Evolutionary conservation across 345 rosid genomes (phyloP).

Genomic region (Brassica rapa): DNA sequence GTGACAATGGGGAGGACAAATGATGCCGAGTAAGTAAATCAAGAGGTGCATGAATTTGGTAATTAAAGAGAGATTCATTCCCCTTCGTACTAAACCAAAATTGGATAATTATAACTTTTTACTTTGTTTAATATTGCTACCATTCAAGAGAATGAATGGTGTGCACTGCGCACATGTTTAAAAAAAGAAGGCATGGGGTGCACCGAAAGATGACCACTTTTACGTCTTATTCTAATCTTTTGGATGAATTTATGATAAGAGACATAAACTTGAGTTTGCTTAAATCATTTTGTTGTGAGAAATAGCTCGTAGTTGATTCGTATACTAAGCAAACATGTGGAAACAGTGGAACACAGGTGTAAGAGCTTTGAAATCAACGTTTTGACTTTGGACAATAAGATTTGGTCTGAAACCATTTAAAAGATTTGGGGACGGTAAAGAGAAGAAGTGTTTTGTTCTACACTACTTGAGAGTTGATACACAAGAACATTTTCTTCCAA

Average conservation of each 20-base stretch:
- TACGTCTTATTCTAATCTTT: conserved; percentile 7
- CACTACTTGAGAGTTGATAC: background rate
- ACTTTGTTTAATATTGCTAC: background rate
- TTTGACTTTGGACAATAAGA: background rate
- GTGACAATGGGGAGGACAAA: conserved; percentile 16
- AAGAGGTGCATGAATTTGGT: conserved; percentile 28
- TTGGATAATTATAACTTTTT: conserved; percentile 3
- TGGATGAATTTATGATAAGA: background rate
- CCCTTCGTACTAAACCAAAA: conserved; percentile 35
- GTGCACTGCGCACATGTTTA: background rate
- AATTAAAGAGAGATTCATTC: conserved; percentile 31
- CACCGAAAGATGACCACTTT: conserved; percentile 28
- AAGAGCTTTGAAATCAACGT: background rate
- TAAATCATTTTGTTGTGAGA: background rate
- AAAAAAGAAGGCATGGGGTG: background rate
- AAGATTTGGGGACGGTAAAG: too few relatives aligned
- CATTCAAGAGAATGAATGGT: background rate
- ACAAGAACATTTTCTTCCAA: background rate
- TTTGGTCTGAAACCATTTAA: background rate
- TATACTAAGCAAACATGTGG: background rate
- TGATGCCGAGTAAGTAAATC: background rate
- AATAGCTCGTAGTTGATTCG: background rate
- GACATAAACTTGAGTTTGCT: background rate
- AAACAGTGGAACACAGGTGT: background rate
- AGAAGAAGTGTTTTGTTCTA: background rate